A percentile compares a stretch with the other conserved stretches of the same genome.
phyloP scores from a whole-genome alignment of 2,329 filamentous ascomycete genomes.

The Fonsecaea monophora region DNA sequence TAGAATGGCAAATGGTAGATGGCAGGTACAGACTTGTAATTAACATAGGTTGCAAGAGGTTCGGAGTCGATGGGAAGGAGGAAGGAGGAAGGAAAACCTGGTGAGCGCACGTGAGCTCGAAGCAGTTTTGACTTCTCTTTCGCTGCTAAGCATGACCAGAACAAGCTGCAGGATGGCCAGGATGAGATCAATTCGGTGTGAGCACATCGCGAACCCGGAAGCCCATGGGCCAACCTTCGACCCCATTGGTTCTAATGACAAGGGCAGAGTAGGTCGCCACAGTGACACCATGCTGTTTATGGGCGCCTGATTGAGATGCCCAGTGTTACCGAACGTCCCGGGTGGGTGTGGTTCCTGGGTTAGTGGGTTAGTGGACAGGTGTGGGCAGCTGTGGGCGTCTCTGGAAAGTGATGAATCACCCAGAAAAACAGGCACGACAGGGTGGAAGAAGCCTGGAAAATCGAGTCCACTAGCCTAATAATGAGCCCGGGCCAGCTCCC shows the following conservation, averaged over 20 bases:
- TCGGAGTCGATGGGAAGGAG: too few species aligned
- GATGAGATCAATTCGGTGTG: conserved; percentile 13
- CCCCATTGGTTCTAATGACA: neutral
- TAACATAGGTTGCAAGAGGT: too few species aligned
- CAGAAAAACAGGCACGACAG: neutral
- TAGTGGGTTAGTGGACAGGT: neutral
- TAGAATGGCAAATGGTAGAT: neutral
- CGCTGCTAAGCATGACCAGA: neutral
- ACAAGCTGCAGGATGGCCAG: neutral
- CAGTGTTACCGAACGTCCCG: neutral
- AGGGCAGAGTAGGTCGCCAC: conserved; percentile 16
- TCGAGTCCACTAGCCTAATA: neutral
- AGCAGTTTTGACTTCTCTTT: too few species aligned
- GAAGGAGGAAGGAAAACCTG: too few species aligned
- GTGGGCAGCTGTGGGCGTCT: conserved; percentile 1
- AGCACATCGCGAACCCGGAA: neutral
- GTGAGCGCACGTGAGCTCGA: too few species aligned
- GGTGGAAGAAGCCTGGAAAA: neutral
- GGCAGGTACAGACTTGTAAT: too few species aligned
- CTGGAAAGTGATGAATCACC: neutral
- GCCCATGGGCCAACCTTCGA: neutral
- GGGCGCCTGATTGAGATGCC: conserved; percentile 1
- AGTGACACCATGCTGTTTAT: conserved; percentile 19
- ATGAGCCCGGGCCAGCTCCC: neutral
- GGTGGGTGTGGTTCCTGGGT: conserved; percentile 1